Percentiles rank a stretch among this genome's conserved stretches.
phyloP scores from a whole-genome alignment of 495 filamentous ascomycete species.

The Penicillium silybi region DNA sequence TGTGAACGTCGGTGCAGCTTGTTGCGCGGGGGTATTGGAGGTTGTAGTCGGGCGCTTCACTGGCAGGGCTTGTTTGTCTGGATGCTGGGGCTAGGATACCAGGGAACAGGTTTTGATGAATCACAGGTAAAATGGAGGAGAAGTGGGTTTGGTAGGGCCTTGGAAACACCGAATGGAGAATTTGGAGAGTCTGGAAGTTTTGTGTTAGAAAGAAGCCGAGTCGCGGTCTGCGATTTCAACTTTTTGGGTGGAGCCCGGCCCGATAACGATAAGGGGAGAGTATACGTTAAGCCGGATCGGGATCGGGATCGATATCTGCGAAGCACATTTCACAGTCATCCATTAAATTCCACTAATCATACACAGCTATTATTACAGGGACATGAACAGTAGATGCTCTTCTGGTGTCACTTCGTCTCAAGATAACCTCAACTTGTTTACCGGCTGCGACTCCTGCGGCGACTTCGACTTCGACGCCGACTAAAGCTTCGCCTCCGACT shows the following conservation, averaged over 20 bases:
- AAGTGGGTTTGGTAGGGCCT: not conserved
- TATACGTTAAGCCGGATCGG: not conserved
- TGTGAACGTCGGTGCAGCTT: not conserved
- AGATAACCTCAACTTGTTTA: slow-evolving; percentile 6
- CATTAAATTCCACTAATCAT: slow-evolving; percentile 2
- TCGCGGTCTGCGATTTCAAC: slow-evolving; percentile 16
- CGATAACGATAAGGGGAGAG: slow-evolving; percentile 12
- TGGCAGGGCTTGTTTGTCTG: not conserved
- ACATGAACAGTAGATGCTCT: not conserved
- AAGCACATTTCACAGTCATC: not conserved
- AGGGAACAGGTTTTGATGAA: not conserved
- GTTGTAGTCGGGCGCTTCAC: not conserved
- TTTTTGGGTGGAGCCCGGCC: slow-evolving; percentile 24
- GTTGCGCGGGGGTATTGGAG: not conserved
- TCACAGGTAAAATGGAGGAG: not conserved
- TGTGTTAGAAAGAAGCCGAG: slow-evolving; percentile 6
- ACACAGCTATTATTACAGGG: slow-evolving; percentile 10
- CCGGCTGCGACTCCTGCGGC: slow-evolving; percentile 14
- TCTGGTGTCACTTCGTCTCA: not conserved
- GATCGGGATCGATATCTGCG: not conserved
- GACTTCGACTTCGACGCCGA: slow-evolving; percentile 10
- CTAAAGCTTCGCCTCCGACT: slow-evolving; percentile 10
- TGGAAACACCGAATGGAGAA: not conserved
- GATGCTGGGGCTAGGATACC: not conserved
- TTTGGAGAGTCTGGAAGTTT: not conserved